phyloP scores from a whole-genome alignment of 345 rosid species.

The Populus ilicifolia region DNA sequence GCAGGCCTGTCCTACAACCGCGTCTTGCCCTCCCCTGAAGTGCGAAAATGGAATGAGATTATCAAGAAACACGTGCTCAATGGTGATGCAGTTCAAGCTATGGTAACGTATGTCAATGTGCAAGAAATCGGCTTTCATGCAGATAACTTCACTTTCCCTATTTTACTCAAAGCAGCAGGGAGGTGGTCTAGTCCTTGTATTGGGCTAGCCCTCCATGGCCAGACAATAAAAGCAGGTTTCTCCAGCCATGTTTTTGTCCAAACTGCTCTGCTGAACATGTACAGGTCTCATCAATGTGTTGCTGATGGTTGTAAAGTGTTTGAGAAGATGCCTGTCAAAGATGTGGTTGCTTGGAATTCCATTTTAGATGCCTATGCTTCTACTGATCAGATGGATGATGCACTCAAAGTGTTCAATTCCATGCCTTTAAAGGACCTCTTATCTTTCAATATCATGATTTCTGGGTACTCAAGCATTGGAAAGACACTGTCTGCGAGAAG shows the following conservation, averaged over 20 bases:
- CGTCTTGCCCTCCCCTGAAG: not conserved
- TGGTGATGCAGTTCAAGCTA: conserved; percentile 9
- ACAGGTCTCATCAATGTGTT: not conserved
- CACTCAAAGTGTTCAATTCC: conserved; percentile 11
- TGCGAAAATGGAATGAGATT: conserved; percentile 4
- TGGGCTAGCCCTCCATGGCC: conserved; percentile 15
- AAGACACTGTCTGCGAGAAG: conserved; percentile 8
- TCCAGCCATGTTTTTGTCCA: conserved; percentile 14
- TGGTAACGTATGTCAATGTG: conserved; percentile 7
- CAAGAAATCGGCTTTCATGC: conserved; percentile 3
- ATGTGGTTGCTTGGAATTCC: conserved; percentile 23
- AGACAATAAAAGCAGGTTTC: conserved; percentile 16
- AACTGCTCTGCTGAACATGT: conserved; percentile 18
- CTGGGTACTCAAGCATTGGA: conserved; percentile 18
- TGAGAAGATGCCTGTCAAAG: conserved; percentile 19
- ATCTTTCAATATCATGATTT: conserved; percentile 26
- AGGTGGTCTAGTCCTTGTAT: not conserved
- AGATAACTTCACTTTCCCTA: conserved; percentile 16
- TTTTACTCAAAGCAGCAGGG: conserved; percentile 18
- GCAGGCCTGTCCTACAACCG: not conserved
- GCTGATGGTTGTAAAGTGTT: conserved; percentile 21
- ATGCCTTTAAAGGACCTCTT: conserved; percentile 25
- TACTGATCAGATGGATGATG: conserved; percentile 18
- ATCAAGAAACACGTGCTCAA: conserved; percentile 3
- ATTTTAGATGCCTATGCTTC: conserved; percentile 20